Conservation (phyloP, 495 filamentous ascomycete species). For the Neurospora cerealis region DNA sequence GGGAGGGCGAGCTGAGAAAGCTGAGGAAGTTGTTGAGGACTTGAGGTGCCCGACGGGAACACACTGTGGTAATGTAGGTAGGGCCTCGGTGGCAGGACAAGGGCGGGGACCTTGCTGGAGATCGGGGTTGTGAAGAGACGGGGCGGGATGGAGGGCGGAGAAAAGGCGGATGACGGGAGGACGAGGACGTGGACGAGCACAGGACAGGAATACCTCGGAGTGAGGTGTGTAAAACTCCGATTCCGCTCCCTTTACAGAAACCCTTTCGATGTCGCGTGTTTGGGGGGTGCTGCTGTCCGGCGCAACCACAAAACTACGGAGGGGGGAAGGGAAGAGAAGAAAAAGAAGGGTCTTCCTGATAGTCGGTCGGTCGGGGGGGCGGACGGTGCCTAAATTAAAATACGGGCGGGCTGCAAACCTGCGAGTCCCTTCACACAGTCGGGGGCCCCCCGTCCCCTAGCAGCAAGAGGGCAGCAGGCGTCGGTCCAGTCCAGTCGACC, state of each 20-base stretch:
- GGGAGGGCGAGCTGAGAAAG: not conserved
- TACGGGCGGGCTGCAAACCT: constrained; percentile 1
- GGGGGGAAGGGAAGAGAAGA: constrained; percentile 2
- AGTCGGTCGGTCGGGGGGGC: not conserved
- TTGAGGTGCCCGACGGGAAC: not conserved
- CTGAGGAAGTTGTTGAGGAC: not conserved
- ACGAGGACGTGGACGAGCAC: not conserved
- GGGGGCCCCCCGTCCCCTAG: not conserved
- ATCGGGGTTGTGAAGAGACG: not conserved
- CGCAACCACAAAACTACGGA: constrained; percentile 6
- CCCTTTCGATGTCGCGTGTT: constrained; percentile 2
- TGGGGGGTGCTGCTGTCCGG: constrained; percentile 5
- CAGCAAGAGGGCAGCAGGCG: not conserved
- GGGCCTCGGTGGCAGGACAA: not conserved
- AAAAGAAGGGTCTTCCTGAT: constrained; percentile 2
- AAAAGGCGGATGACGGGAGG: not conserved
- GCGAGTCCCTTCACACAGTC: constrained; percentile 5
- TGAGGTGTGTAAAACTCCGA: not conserved
- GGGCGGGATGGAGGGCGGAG: not conserved
- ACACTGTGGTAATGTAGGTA: not conserved
- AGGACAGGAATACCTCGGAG: not conserved
- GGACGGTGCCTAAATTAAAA: constrained; percentile 15
- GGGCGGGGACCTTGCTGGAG: not conserved
- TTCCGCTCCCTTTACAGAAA: not conserved
- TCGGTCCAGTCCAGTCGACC: not conserved